Evolutionary conservation across 176 grass and related monocot genomes (phyloP).

Genomic region (Eragrostis nindensis): DNA sequence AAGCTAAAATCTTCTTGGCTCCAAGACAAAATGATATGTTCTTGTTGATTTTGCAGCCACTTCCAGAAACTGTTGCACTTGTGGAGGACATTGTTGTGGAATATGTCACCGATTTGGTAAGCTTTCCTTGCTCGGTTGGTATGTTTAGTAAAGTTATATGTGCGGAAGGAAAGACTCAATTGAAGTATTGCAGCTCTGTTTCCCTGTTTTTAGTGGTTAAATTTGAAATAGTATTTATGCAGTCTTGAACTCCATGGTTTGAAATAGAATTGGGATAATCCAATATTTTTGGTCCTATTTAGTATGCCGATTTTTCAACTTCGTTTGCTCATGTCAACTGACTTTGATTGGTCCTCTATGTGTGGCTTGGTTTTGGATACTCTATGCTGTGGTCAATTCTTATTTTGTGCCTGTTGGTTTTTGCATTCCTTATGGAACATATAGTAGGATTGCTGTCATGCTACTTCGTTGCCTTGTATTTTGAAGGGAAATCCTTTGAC

Average conservation of each 20-base stretch:
- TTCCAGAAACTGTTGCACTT: constrained; percentile 93
- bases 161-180: not conserved
- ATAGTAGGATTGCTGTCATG: not conserved
- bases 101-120: constrained; percentile 97
- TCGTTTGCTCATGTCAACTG: not conserved
- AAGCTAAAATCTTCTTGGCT: not conserved
- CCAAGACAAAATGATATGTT: constrained; percentile 8
- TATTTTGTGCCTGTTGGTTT: not conserved
- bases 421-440: constrained; percentile 1
- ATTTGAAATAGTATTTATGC: not conserved
- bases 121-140: constrained; percentile 2
- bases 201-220: not conserved
- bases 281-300: constrained; percentile 5
- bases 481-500: no score
- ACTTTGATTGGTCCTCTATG: not conserved
- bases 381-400: not conserved
- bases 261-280: not conserved
- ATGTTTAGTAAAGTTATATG: not conserved
- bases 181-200: not conserved
- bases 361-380: not conserved
- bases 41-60: constrained; percentile 69
- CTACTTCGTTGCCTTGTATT: not conserved
- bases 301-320: not conserved
- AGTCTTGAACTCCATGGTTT: not conserved
- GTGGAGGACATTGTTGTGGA: constrained; percentile 97